Percentiles rank a stretch among this genome's conserved stretches.
Evolutionary conservation across 305 asterid species (phyloP).

Genomic region (Stenogyne calaminthoides): DNA sequence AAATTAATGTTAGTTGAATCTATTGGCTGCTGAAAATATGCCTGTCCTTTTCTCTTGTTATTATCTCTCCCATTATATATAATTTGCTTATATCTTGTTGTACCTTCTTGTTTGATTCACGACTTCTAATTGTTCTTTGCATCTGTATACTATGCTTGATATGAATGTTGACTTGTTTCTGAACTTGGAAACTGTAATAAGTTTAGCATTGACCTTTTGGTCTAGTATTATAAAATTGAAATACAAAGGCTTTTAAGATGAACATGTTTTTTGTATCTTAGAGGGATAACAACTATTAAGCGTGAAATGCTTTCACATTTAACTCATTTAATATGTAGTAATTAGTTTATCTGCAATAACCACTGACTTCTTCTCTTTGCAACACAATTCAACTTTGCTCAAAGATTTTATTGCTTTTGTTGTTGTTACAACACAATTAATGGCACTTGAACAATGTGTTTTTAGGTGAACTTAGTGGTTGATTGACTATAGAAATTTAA

Average conservation of each 20-base stretch:
- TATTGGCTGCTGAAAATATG: constrained; percentile 1
- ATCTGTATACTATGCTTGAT: not conserved
- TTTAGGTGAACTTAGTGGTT: not conserved
- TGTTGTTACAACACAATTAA: too few species aligned
- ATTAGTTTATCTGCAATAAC: not conserved
- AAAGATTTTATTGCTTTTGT: not conserved
- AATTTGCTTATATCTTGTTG: not conserved
- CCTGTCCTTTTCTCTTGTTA: not conserved
- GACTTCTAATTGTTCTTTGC: not conserved
- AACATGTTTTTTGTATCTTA: not conserved
- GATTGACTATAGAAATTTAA: not conserved
- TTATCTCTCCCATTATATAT: not conserved
- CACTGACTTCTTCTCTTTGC: not conserved
- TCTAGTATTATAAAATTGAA: not conserved
- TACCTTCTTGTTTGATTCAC: not conserved
- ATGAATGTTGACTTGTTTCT: not conserved
- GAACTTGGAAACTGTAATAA: constrained; percentile 3
- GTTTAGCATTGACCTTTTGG: constrained; percentile 7
- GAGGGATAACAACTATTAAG: not conserved
- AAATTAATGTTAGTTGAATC: constrained; percentile 15
- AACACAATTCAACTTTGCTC: not conserved
- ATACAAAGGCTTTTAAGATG: not conserved
- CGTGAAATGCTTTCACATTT: not conserved
- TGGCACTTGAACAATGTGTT: not conserved
- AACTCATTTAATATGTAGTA: not conserved